Percentiles rank a stretch among this genome's conserved stretches.
phyloP scores from a whole-genome alignment of 192 early-diverging fungal species.

The Coemansia sp. region DNA sequence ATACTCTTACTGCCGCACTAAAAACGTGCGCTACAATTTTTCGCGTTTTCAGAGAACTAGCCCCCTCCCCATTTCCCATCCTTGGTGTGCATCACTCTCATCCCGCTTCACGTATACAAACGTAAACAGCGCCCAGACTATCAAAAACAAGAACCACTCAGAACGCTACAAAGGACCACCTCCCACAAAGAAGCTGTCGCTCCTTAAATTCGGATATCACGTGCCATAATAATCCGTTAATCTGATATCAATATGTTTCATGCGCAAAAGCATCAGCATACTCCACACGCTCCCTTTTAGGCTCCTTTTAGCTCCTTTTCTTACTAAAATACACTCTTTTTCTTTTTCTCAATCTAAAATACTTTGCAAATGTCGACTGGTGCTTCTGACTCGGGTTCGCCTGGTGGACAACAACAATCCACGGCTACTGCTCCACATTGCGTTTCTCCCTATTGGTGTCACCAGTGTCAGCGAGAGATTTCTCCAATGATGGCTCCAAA shows the following conservation, averaged over 20 bases:
- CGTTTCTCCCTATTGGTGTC: constrained; percentile 58
- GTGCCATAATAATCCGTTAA: neutral
- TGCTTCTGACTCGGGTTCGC: constrained; percentile 4
- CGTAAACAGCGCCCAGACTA: too few species aligned
- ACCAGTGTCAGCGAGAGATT: constrained; percentile 63
- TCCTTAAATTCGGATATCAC: neutral
- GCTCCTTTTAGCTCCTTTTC: neutral
- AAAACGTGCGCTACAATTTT: neutral
- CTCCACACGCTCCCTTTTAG: neutral
- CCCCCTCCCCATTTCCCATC: too few species aligned
- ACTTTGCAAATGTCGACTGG: constrained; percentile 16
- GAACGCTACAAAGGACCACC: neutral
- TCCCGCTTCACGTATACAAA: too few species aligned
- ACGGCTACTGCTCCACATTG: neutral
- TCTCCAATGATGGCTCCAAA: constrained; percentile 68
- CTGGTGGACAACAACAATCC: constrained; percentile 1
- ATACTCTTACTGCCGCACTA: neutral
- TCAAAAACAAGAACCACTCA: neutral
- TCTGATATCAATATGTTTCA: neutral
- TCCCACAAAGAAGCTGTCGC: constrained; percentile 1
- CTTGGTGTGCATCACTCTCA: too few species aligned
- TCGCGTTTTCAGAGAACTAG: neutral
- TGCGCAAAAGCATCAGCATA: neutral
- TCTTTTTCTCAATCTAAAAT: neutral
- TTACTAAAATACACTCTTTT: neutral